Evolutionary conservation across 192 early-diverging fungal species (phyloP), one percentile per base, ranked within the genome.

Genomic region (Coemansia sp.): DNA sequence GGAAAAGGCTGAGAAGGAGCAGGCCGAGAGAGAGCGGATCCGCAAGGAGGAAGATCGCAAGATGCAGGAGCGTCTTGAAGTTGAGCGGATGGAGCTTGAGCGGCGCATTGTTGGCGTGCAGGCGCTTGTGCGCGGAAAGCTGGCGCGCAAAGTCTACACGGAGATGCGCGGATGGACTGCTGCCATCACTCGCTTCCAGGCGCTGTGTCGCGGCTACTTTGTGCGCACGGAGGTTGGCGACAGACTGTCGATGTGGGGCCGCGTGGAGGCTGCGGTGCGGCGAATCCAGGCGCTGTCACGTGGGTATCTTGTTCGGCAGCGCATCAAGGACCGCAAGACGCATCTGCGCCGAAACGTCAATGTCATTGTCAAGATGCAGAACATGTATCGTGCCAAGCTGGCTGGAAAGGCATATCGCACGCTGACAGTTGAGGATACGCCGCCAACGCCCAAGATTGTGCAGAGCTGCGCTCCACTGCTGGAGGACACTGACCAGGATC

Each of bases 401-500:
- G 89, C 86, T 0, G 83, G 85, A 60, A 88, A 89, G 63, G 89
- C 88, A 8, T 91, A 91, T 69, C 80, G 86, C 36, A 89, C 86
- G 41, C 72, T 91, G 77, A 90, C 87, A 0, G 83, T 88, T 1
- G 90, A 89, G 63, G 85, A 86, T 63, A 96, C 90, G 64, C 93
- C 96, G 36, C 85, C 95, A 0, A 83, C 94, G 21, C 87, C 89
- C 8, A 90, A 89, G 3, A 80, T 99, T 16, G 92, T 95, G 61
- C 89, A 85, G 18, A 81, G 87, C 62, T 98, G 95, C 67, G 82
- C 94, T 36, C 89, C 95, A 65, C 77, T 99, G 52, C 86, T 99
- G 52, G 93, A 97, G 60, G 92, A 95, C 76, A 91, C 86, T 16
- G 93, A 94, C 63, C 86, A 91, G 65, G 97, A 99, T 63, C 93